Evolutionary conservation across 1,284 basidiomycete genomes (phyloP).

Genomic region (Sporisorium reilianum): DNA sequence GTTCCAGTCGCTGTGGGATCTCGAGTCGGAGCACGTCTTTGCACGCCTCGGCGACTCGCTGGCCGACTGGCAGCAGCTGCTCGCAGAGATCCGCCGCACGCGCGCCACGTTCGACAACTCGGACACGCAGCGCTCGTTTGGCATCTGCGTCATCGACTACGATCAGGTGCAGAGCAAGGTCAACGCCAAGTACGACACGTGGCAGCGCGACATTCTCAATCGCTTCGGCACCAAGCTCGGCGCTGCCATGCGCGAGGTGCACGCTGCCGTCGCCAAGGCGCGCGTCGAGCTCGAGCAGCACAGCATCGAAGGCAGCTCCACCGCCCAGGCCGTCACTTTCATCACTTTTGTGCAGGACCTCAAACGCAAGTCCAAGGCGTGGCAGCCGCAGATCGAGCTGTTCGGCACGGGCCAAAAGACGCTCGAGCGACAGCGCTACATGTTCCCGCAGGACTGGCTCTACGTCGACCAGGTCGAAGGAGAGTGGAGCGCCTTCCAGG

Average conservation of each 20-base stretch:
- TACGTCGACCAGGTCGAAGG: constrained; percentile 97
- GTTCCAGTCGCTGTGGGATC: constrained; percentile 98
- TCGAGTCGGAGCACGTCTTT: constrained; percentile 96
- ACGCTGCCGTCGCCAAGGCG: constrained; percentile 89
- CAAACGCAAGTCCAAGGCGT: constrained; percentile 94
- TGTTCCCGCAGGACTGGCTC: constrained; percentile 96
- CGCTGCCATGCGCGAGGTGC: constrained; percentile 94
- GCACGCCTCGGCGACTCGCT: constrained; percentile 92
- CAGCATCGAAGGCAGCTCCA: constrained; percentile 77
- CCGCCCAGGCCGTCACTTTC: constrained; percentile 96
- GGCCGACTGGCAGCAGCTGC: constrained; percentile 88
- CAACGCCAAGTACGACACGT: constrained; percentile 97
- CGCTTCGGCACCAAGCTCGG: constrained; percentile 92
- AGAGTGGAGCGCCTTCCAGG: constrained; percentile 98
- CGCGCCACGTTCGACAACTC: constrained; percentile 96
- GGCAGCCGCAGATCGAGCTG: constrained; percentile 96
- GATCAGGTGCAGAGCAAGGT: constrained; percentile 97
- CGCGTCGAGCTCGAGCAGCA: constrained; percentile 93
- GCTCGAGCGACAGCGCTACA: constrained; percentile 93
- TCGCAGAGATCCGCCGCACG: constrained; percentile 95
- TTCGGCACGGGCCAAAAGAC: constrained; percentile 96
- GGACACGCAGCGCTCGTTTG: constrained; percentile 90
- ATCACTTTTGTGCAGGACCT: constrained; percentile 99
- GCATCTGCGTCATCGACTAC: constrained; percentile 92
- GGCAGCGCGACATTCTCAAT: constrained; percentile 93